These are phyloP conservation scores for Helianthus annuus DNA, from an alignment of 129 eudicot genomes.

Conservation along the genomic window DNA sequence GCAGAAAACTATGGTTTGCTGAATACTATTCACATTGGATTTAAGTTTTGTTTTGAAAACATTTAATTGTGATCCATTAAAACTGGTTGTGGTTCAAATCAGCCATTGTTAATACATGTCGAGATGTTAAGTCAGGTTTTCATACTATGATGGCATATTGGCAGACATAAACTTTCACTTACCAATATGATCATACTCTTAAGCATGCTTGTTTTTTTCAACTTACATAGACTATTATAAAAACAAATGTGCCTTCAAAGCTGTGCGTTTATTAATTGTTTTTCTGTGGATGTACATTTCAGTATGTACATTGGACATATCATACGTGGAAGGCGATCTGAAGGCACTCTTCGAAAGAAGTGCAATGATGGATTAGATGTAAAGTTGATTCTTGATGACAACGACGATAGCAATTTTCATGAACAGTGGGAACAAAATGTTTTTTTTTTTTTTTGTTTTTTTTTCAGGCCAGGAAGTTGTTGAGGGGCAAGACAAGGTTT, in stretches of 20 bases:
- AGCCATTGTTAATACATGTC: no score
- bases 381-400: slow-evolving; percentile 47
- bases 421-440: no score
- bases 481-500: no score
- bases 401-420: slow-evolving; percentile 27
- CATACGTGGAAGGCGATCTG: slow-evolving; percentile 48
- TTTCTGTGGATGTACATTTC: slow-evolving; percentile 7
- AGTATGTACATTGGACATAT: slow-evolving; percentile 57
- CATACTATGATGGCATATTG: no score
- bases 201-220: no score
- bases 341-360: slow-evolving; percentile 40
- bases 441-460: no score
- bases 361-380: slow-evolving; percentile 39
- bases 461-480: no score
- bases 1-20: neutral
- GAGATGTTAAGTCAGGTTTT: no score
- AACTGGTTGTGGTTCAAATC: no score
- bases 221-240: no score
- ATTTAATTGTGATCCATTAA: neutral
- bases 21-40: neutral
- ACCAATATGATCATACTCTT: no score
- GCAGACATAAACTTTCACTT: no score
- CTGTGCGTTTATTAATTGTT: neutral
- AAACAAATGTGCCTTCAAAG: neutral
- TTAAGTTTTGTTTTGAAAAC: neutral